Base-by-base conservation (phyloP, 2,329 filamentous ascomycete genomes). In the Hirsutella minnesotensis region DNA sequence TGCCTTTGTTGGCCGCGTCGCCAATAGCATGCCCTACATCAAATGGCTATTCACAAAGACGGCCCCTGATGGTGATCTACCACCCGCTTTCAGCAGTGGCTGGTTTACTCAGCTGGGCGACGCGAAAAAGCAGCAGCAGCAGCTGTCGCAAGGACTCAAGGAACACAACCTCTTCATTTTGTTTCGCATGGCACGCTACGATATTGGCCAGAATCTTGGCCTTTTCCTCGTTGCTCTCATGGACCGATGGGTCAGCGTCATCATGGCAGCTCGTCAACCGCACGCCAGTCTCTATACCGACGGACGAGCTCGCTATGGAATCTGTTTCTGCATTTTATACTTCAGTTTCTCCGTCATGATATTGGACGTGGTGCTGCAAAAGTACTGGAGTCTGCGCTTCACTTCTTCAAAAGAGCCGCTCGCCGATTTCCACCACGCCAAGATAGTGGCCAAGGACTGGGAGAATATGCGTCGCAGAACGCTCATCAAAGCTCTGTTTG, bases 311-410 rank as follows among this genome's bases (percentile, higher is more conserved):
- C 54, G 56, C 22, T 65, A 60, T 38, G 62, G 50, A 44, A 59
- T 61, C 44, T 65, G 62, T 40, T 59, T 65, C 31, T 57, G 58
- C 13, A 56, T 67, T 24, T 49, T 62, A 3, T 67, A 66, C 49
- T 67, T 66, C 45, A 59, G 63, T 36, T 53, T 57, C 3, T 56
- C 58, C 0, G 61, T 63, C 46, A 63, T 67, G 50, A 51, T 55
- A 3, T 52, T 67, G 5, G 64, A 67, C 40, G 51, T 51, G 7
- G 57, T 58, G 3, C 50, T 64, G 19, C 57, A 62, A 43, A 55
- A 59, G 18, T 61, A 62, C 47, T 64, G 62, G 62, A 51, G 53
- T 8, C 47, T 52, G 15, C 55, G 53, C 34, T 60, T 57, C 38
- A 52, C 56, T 15, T 49, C 61, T 33, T 62, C 61, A 0, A 53